phyloP scores from a whole-genome alignment of 2,329 filamentous ascomycete species.

The Beauveria scarabaeidicola region DNA sequence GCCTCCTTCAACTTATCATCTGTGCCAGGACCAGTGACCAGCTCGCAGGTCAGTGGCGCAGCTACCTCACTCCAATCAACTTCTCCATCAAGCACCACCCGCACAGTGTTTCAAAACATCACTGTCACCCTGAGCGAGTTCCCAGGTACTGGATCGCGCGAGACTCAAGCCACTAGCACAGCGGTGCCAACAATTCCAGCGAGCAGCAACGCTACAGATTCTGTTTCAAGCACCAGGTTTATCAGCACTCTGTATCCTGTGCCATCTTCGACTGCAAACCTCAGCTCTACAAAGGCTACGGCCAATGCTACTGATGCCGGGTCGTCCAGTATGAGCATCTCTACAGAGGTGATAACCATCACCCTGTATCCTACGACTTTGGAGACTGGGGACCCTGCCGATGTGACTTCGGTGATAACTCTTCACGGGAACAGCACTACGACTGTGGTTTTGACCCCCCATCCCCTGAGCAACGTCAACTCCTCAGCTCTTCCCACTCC shows the following conservation, averaged over 20 bases:
- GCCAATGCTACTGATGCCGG: neutral
- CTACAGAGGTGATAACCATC: conserved; percentile 2
- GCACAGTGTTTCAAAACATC: conserved; percentile 4
- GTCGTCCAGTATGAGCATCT: neutral
- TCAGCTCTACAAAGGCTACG: neutral
- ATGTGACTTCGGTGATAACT: neutral
- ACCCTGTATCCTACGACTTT: conserved; percentile 2
- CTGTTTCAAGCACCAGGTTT: neutral
- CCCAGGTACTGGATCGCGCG: neutral
- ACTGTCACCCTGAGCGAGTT: neutral
- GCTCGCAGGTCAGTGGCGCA: neutral
- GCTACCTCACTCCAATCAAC: neutral
- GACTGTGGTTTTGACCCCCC: neutral
- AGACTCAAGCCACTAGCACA: neutral
- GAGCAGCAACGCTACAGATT: neutral
- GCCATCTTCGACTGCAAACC: neutral
- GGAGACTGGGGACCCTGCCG: neutral
- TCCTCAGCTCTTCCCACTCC: neutral
- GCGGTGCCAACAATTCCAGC: neutral
- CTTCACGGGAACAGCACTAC: neutral
- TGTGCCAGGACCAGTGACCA: neutral
- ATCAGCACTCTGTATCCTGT: neutral
- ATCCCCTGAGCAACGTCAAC: neutral
- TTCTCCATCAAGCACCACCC: neutral
- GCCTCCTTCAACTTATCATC: neutral